A percentile compares a stretch with the other conserved stretches of the same genome.
These are phyloP conservation scores for Microdochium trichocladiopsis DNA, from an alignment of 2,329 filamentous ascomycete genomes.

Conservation along the genomic window DNA sequence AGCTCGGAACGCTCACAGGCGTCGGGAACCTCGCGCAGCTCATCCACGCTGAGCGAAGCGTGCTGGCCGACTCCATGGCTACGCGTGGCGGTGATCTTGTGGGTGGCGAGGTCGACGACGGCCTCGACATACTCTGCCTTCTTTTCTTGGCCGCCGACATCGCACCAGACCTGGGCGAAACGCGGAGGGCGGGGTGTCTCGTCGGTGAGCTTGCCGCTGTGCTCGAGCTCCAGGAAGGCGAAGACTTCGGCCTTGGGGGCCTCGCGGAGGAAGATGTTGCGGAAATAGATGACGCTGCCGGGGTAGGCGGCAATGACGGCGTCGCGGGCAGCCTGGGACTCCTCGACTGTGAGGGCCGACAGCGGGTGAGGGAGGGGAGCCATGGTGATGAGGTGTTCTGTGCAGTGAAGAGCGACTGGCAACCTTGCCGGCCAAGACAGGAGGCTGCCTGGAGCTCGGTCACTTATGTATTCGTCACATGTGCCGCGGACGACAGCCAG, in stretches of 20 bases:
- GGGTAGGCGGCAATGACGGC: conserved; percentile 25
- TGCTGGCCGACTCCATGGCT: not conserved
- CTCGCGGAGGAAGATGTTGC: conserved; percentile 57
- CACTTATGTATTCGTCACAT: too few species aligned
- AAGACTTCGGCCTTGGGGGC: conserved; percentile 52
- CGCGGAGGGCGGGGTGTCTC: conserved; percentile 30
- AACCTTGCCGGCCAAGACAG: too few species aligned
- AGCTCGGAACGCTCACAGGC: conserved; percentile 17
- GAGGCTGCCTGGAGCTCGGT: too few species aligned
- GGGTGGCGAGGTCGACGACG: conserved; percentile 20
- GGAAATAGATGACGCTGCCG: conserved; percentile 29
- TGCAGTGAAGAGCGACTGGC: too few species aligned
- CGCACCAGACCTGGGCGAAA: conserved; percentile 33
- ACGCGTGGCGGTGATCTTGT: conserved; percentile 1
- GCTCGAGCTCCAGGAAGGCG: conserved; percentile 55
- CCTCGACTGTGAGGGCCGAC: conserved; percentile 38
- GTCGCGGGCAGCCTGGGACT: conserved; percentile 41
- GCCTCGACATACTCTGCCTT: conserved; percentile 17
- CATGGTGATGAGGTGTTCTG: conserved; percentile 3
- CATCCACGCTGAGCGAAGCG: conserved; percentile 11
- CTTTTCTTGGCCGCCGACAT: conserved; percentile 6
- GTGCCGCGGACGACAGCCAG: too few species aligned
- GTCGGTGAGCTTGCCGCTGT: conserved; percentile 38
- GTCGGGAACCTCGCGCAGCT: conserved; percentile 26
- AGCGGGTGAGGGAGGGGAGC: conserved; percentile 31